Conservation (phyloP, 106 monocot species). For the Iris macrosiphon region DNA sequence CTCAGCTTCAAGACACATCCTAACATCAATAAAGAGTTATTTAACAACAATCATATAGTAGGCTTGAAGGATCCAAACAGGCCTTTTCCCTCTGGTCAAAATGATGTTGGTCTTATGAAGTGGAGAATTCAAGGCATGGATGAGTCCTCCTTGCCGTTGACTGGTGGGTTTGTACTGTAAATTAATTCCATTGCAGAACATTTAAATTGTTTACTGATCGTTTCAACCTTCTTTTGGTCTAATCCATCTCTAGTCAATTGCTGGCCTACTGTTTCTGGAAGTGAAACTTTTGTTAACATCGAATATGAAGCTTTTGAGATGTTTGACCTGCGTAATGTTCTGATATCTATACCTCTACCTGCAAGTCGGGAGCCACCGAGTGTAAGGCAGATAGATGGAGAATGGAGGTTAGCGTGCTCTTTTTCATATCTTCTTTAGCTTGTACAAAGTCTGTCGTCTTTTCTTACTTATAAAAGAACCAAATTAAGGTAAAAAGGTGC, state of each 20-base stretch:
- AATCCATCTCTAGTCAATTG: constrained; percentile 62
- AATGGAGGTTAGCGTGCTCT: constrained; percentile 64
- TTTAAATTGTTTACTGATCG: not conserved
- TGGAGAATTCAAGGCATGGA: constrained; percentile 98
- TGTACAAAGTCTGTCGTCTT: too few species aligned
- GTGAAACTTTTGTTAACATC: constrained; percentile 95
- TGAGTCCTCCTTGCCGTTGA: constrained; percentile 79
- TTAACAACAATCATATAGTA: constrained; percentile 76
- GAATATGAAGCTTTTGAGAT: constrained; percentile 89
- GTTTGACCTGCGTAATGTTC: constrained; percentile 92
- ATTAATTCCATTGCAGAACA: not conserved
- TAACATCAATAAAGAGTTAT: constrained; percentile 96
- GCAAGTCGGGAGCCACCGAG: constrained; percentile 75
- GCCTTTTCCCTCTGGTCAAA: constrained; percentile 93
- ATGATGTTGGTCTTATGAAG: constrained; percentile 90
- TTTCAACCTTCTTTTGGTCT: constrained; percentile 3
- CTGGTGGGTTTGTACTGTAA: constrained; percentile 33
- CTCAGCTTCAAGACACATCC: constrained; percentile 96
- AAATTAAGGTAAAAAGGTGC: too few species aligned
- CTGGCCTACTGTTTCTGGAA: constrained; percentile 96
- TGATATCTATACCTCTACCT: constrained; percentile 89
- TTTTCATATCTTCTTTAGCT: not conserved
- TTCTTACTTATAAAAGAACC: too few species aligned
- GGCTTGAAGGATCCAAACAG: constrained; percentile 90
- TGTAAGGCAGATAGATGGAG: constrained; percentile 94